A percentile compares a stretch with the other conserved stretches of the same genome.
Conservation (phyloP, 2,329 filamentous ascomycete species). For the Fusarium sp. region DNA sequence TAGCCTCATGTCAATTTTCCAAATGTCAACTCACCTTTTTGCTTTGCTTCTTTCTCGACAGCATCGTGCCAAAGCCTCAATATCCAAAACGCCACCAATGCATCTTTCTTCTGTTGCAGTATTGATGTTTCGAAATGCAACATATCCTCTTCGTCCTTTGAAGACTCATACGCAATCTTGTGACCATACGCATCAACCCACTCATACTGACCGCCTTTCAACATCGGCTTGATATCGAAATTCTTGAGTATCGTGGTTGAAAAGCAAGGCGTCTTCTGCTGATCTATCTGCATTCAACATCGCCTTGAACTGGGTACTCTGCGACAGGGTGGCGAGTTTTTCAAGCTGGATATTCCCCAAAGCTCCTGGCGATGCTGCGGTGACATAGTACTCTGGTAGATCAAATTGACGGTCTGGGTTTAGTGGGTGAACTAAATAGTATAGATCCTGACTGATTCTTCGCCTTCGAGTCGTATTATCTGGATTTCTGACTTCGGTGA, state of each 20-base stretch:
- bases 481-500: neutral
- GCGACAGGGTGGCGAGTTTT: fast-evolving
- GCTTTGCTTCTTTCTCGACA: neutral
- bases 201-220: conserved; percentile 21
- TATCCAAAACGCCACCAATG: conserved; percentile 23
- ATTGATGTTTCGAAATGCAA: conserved; percentile 5
- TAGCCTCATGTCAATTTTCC: fast-evolving
- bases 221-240: conserved; percentile 19
- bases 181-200: conserved; percentile 5
- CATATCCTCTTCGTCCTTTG: neutral
- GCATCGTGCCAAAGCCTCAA: conserved; percentile 31
- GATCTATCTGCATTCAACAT: conserved; percentile 16
- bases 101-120: neutral
- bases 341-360: conserved; percentile 26
- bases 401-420: neutral
- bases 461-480: neutral
- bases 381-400: conserved; percentile 24
- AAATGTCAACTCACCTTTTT: neutral
- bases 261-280: conserved; percentile 8
- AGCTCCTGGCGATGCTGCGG: conserved; percentile 13
- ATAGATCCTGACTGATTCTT: neutral
- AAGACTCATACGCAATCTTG: conserved; percentile 8
- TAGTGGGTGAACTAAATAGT: conserved; percentile 26
- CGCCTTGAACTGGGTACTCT: conserved; percentile 5
- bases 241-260: conserved; percentile 1